Conservation (phyloP, 208 protist species). For the Leishmania braziliensis region DNA sequence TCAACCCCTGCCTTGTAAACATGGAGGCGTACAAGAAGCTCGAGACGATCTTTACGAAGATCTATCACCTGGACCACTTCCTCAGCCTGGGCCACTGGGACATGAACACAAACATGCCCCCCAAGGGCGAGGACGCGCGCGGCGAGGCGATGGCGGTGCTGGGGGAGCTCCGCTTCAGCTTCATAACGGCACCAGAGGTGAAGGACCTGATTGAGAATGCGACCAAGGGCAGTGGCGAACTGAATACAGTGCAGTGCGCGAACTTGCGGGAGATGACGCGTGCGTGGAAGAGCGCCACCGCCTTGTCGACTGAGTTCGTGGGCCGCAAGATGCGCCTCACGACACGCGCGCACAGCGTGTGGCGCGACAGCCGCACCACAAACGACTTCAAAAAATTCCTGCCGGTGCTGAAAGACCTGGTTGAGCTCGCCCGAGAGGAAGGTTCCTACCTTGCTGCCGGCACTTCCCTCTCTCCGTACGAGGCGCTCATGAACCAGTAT, state of each 20-base stretch:
- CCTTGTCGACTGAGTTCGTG: conserved; percentile 65
- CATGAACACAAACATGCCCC: conserved; percentile 76
- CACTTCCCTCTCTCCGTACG: conserved; percentile 60
- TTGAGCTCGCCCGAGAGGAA: conserved; percentile 73
- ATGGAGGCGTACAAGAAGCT: conserved; percentile 81
- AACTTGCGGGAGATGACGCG: conserved; percentile 80
- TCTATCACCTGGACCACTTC: conserved; percentile 65
- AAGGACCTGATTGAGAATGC: conserved; percentile 46
- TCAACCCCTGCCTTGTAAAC: conserved; percentile 1
- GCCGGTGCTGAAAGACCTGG: conserved; percentile 74
- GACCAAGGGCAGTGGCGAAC: conserved; percentile 19
- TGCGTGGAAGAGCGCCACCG: conserved; percentile 35
- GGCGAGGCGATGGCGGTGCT: conserved; percentile 66
- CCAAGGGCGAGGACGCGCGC: conserved; percentile 58
- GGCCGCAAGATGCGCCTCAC: conserved; percentile 53
- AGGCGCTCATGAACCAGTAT: conserved; percentile 80
- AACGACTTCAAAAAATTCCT: conserved; percentile 79
- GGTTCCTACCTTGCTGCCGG: conserved; percentile 48
- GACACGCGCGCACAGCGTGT: conserved; percentile 59
- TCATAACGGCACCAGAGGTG: conserved; percentile 55
- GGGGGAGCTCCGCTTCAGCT: conserved; percentile 39
- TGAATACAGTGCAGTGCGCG: conserved; percentile 49
- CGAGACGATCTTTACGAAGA: conserved; percentile 53
- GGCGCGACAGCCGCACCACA: conserved; percentile 59
- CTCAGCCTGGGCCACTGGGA: conserved; percentile 68